These are phyloP conservation scores for Cystobasidium ongulense DNA, from an alignment of 768 basidiomycete genomes.

Conservation along the genomic window DNA sequence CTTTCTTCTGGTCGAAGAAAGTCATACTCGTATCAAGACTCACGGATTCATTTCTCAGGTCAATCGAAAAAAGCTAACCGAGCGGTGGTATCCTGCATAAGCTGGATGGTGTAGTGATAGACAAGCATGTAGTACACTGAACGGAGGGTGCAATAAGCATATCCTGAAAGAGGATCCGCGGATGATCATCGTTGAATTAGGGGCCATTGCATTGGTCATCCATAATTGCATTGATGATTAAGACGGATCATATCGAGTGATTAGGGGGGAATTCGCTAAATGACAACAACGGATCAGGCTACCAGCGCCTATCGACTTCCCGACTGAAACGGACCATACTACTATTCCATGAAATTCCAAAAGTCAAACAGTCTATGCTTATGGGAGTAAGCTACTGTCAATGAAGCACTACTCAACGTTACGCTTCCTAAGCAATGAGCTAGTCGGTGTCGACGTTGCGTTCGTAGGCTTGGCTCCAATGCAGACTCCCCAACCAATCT, in stretches of 20 bases:
- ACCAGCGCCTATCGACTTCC: not conserved
- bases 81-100: constrained; percentile 23
- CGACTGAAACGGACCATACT: not conserved
- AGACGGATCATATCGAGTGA: not conserved
- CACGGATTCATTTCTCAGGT: not conserved
- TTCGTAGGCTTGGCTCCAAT: not conserved
- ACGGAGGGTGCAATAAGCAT: no score
- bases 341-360: not conserved
- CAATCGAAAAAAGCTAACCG: constrained; percentile 14
- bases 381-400: not conserved
- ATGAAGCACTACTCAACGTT: not conserved
- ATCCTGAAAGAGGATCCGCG: no score
- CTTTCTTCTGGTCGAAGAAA: not conserved
- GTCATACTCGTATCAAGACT: not conserved
- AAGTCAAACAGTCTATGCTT: no score
- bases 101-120: not conserved
- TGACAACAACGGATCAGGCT: not conserved
- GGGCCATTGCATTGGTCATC: no score
- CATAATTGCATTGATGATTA: no score
- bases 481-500: constrained; percentile 18
- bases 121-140: not conserved
- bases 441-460: not conserved
- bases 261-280: not conserved
- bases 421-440: not conserved
- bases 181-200: no score